Base-by-base conservation (phyloP, 1,284 basidiomycete genomes). In the Ustilago loliicola region DNA sequence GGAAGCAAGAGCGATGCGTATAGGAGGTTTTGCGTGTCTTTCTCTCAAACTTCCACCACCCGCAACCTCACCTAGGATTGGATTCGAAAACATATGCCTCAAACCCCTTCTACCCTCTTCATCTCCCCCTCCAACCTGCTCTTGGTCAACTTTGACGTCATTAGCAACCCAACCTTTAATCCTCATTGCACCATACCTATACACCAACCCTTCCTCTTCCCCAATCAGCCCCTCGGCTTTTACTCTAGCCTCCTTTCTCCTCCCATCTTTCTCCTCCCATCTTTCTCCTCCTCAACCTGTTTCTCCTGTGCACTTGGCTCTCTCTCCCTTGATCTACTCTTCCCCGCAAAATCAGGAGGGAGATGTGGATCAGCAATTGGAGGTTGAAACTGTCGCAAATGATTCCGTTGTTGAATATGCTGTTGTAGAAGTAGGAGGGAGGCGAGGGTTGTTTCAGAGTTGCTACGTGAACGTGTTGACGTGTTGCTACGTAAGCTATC, bases 11-110 rank as follows among this genome's bases (percentile, higher is more conserved):
- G 64, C 60, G 45, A 70, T 69, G 13, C 38, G 36, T 29, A 75
- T 69, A 17, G 66, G 72, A 4, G 66, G 66, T 17, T 75, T 75
- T 19, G 72, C 66, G 27, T 66, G 62, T 30, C 72, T 40, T 54
- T 75, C 50, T 25, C 72, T 48, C 45, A 75, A 38, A 5, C 61
- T 56, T 19, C 53, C 54, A 0, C n/a, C 36, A n/a, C 32, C 23
- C 11, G 15, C 11, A 2, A 32, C 8, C 3, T 38, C 25, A 2
- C 47, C 47, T 3, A 67, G 32, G 10, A 53, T 15, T 3, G 65
- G 40, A 40, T 52, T 56, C 8, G 65, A 63, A 25, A 67, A 63
- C 63, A 72, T 59, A 30, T 66, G 64, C 23, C 70, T 45, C 29
- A 72, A 42, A 2, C 63, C 55, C 36, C n/a, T 38, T 9, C 32